Conservation (phyloP, 106 monocot species). For the Phalaenopsis equestris region DNA sequence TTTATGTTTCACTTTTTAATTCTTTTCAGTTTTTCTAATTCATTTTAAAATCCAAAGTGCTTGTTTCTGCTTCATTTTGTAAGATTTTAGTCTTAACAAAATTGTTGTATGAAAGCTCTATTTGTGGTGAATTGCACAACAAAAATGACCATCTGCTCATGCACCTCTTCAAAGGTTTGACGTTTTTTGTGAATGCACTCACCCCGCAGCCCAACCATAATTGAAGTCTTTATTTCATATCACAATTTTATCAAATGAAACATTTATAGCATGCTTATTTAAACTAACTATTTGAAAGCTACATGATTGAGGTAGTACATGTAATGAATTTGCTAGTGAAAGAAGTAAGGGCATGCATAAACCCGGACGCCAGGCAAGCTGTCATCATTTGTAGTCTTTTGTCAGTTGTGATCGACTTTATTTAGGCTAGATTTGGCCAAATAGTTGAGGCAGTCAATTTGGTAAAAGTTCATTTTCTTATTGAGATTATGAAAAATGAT, state of each 20-base stretch:
- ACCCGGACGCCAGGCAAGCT: too few relatives aligned
- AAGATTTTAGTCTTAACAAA: neutral
- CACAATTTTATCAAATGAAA: neutral
- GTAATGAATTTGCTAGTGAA: too few relatives aligned
- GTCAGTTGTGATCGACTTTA: neutral
- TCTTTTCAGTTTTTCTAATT: neutral
- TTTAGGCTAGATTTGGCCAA: neutral
- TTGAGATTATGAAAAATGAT: too few relatives aligned
- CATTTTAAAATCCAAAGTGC: neutral
- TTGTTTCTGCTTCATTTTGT: neutral
- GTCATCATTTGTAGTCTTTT: too few relatives aligned
- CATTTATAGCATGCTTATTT: neutral
- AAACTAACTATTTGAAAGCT: neutral
- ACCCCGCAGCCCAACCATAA: neutral
- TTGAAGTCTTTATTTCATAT: neutral
- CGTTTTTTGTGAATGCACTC: neutral
- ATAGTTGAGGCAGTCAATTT: neutral
- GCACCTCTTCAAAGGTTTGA: neutral
- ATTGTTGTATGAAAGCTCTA: neutral
- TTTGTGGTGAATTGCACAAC: neutral
- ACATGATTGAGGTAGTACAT: neutral
- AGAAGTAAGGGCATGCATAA: too few relatives aligned
- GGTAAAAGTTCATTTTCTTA: too few relatives aligned
- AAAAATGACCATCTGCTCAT: neutral
- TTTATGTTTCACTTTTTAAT: neutral